A percentile compares a stretch with the other conserved stretches of the same genome.
phyloP scores from a whole-genome alignment of 805 yeast genomes.

The Candida maesae region DNA sequence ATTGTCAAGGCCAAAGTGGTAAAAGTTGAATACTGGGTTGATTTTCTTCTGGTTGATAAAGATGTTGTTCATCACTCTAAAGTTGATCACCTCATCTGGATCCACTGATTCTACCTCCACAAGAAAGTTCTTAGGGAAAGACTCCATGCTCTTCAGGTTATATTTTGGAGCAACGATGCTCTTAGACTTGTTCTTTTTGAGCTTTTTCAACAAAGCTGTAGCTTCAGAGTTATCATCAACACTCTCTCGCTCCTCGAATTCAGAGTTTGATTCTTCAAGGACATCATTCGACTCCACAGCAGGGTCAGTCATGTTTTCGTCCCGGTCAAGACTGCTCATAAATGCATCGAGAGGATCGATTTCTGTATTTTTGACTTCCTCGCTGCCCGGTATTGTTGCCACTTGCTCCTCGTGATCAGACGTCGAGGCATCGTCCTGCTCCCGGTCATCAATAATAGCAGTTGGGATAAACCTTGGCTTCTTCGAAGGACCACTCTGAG shows the following conservation, averaged over 20 bases:
- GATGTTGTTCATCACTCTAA: conserved; percentile 55
- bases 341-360: conserved; percentile 46
- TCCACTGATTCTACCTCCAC: conserved; percentile 46
- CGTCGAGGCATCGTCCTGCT: conserved; percentile 2
- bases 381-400: not conserved
- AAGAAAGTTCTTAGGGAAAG: conserved; percentile 59
- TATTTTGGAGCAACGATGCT: conserved; percentile 39
- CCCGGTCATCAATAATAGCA: conserved; percentile 2
- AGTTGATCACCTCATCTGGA: conserved; percentile 56
- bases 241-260: conserved; percentile 28
- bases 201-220: conserved; percentile 30
- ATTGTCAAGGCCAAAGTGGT: conserved; percentile 73
- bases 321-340: conserved; percentile 32
- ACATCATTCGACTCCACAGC: not conserved
- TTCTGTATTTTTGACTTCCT: conserved; percentile 16
- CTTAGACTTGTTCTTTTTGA: conserved; percentile 48
- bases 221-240: conserved; percentile 32
- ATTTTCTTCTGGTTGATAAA: conserved; percentile 25
- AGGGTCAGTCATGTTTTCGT: conserved; percentile 13
- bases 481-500: conserved; percentile 13
- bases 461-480: conserved; percentile 22
- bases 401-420: no score
- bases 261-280: conserved; percentile 25
- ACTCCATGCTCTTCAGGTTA: conserved; percentile 38
- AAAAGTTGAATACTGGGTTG: conserved; percentile 72